Base-by-base conservation (phyloP, 31 red algal species). In the Asparagopsis taxiformis region DNA sequence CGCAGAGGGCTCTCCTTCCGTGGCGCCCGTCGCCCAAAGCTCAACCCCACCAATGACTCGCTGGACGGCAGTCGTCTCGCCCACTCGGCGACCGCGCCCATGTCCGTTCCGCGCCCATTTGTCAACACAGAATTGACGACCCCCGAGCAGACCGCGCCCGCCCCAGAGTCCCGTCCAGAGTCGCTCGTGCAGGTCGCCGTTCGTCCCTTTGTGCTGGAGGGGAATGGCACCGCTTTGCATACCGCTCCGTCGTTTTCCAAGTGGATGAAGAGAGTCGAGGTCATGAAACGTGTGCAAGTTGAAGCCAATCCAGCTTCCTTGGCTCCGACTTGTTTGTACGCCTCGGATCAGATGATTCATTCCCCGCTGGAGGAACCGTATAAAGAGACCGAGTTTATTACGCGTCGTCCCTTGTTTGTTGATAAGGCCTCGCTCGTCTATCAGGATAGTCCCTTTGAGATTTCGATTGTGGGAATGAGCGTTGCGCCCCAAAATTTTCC, bases 401-500 rank as follows among this genome's bases (percentile, higher is more conserved):
- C 41, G 8, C 26, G 23, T 8, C 23, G 26, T n/a, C 55, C 20
- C 6, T 8, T 28, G 7, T 59, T 11, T 20, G n/a, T 59, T 9
- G 64, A 68, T 30, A 35, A 35, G 13, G 3, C 25, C 0, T 68
- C 64, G 26, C 21, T 73, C 31, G 68, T 73, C 24, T 73, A 57
- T 36, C 48, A 35, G 31, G 68, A 57, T 19, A 57, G 51, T 30
- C 51, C 13, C 3, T 73, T 73, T 30, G 68, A 73, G 52, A 57
- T 73, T 24, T 22, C 51, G 0, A 50, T 73, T 20, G 68, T 73
- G 21, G 68, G 68, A 5, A 57, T 73, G 50, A 73, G 48, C 15
- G 52, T 57, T 5, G 29, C 23, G 26, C 3, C 31, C n/a, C 25
- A 73, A 25, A 50, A 73, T 34, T 73, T 55, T 9, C n/a, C 28